Evolutionary conservation across 768 basidiomycete species (phyloP), one percentile per base, ranked within the genome.

Genomic region (Tulasnella sp.): DNA sequence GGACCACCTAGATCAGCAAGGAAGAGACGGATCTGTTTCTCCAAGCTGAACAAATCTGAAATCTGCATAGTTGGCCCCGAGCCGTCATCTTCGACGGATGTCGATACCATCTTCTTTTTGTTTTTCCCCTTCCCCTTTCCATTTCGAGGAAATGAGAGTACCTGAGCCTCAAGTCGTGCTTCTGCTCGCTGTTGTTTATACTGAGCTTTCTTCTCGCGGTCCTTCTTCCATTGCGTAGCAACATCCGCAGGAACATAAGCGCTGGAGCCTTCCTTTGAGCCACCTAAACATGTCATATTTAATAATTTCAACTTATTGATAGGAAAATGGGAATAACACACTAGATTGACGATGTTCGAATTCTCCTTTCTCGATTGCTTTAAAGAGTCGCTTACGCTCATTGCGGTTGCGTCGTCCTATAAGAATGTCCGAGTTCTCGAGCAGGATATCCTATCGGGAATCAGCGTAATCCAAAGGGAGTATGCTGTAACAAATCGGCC

Each of bases 181-280:
- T 73, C 64, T 1, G 69, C 72, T 0, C 88, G 79, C 13, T 72
- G 69, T 2, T 68, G 72, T 62, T 88, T 93, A 60, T 69, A 63
- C 51, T 79, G 78, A 0, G 87, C 87, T 62, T 95, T 98, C 68
- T 79, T 83, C 45, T 70, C 66, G 1, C 89, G 85, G 61, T 96
- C 92, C 41, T 74, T 73, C 39, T 77, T 75, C 89, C 89, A 95
- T 53, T 78, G 79, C 0, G 66, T 73, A 46, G 69, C 71, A 6
- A 95, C 70, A 5, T 78, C 72, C 1, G 67, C 58, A 0, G 84
- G 76, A 9, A 83, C 58, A 40, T 68, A 48, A 31, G 49, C 65
- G 54, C 69, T 73, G 51, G 69, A 62, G 47, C 66, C 64, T 42
- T 60, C 58, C 59, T 79, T 77, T 58, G 75, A 78, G 27, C 66